Percentiles rank a stretch among this genome's conserved stretches.
These are phyloP conservation scores for Lodderomyces jiufengensis DNA, from an alignment of 1,139 yeast species.

Conservation along the genomic window DNA sequence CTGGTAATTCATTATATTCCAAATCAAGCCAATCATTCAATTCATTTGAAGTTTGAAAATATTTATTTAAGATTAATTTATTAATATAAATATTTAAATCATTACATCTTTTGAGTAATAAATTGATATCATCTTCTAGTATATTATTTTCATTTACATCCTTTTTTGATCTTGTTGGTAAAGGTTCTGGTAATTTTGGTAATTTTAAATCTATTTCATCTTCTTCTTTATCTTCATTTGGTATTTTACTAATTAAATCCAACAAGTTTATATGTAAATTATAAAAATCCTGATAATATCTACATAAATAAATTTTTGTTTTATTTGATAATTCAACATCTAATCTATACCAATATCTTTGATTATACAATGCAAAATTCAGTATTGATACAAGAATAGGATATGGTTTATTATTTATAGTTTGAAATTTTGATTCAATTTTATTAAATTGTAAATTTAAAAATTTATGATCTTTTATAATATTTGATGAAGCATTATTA, in stretches of 20 bases:
- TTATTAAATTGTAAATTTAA: slow-evolving; percentile 15
- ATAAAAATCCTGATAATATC: slow-evolving; percentile 45
- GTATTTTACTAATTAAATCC: slow-evolving; percentile 9
- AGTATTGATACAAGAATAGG: slow-evolving; percentile 32
- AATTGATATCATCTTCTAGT: slow-evolving; percentile 9
- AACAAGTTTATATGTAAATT: slow-evolving; percentile 31
- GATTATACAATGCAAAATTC: slow-evolving; percentile 32
- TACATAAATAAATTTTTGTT: slow-evolving; percentile 28
- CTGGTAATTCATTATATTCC: slow-evolving; percentile 21
- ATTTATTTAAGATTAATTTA: slow-evolving; percentile 24
- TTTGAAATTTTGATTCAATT: slow-evolving; percentile 18
- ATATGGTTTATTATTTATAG: slow-evolving; percentile 30
- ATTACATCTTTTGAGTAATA: slow-evolving; percentile 29
- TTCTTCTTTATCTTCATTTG: background rate
- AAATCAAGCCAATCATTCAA: slow-evolving; percentile 34
- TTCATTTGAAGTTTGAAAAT: slow-evolving; percentile 24
- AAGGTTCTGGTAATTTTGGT: slow-evolving; percentile 45
- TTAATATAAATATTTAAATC: slow-evolving; percentile 39
- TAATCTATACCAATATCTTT: slow-evolving; percentile 42
- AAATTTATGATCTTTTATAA: slow-evolving; percentile 13
- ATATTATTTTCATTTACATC: background rate
- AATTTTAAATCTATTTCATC: slow-evolving; percentile 16
- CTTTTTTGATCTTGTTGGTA: slow-evolving; percentile 18
- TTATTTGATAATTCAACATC: slow-evolving; percentile 34
- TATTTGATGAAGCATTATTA: slow-evolving; percentile 1